phyloP scores from a whole-genome alignment of 352 stramenopile genomes.

The Phytophthora aleatoria region DNA sequence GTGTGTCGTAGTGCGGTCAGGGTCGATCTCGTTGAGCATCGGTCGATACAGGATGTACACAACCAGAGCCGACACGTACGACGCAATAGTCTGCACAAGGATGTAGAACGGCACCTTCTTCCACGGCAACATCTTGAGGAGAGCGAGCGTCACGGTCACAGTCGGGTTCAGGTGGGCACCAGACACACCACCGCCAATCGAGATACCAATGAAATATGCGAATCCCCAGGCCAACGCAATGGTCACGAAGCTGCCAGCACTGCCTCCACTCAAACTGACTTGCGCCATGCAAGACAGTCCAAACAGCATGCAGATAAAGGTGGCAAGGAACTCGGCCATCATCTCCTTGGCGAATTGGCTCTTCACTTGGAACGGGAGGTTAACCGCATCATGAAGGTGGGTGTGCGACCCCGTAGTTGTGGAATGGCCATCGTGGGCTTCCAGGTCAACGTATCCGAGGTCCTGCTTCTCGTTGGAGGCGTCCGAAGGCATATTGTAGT shows the following conservation, averaged over 20 bases:
- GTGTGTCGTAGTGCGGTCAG: slow-evolving; percentile 32
- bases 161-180: slow-evolving; percentile 64
- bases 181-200: slow-evolving; percentile 46
- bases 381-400: too few relatives aligned
- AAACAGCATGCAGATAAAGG: slow-evolving; percentile 55
- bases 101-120: slow-evolving; percentile 52
- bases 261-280: slow-evolving; percentile 42
- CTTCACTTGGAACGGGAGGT: slow-evolving; percentile 28
- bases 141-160: slow-evolving; percentile 48
- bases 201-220: slow-evolving; percentile 61
- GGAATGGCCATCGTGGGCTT: slow-evolving; percentile 12
- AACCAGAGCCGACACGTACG: slow-evolving; percentile 42
- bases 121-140: slow-evolving; percentile 49
- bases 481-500: not conserved
- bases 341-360: slow-evolving; percentile 47
- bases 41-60: slow-evolving; percentile 59
- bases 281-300: slow-evolving; percentile 51
- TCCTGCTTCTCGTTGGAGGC: slow-evolving; percentile 23
- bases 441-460: slow-evolving; percentile 23
- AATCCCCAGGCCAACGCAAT: slow-evolving; percentile 63
- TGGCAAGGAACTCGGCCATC: slow-evolving; percentile 58
- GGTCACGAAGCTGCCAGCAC: slow-evolving; percentile 51
- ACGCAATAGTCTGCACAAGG: slow-evolving; percentile 41
- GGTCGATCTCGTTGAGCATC: slow-evolving; percentile 49
- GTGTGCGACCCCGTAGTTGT: too few relatives aligned